phyloP scores from a whole-genome alignment of 2,329 filamentous ascomycete genomes.

The Alternaria sp. region DNA sequence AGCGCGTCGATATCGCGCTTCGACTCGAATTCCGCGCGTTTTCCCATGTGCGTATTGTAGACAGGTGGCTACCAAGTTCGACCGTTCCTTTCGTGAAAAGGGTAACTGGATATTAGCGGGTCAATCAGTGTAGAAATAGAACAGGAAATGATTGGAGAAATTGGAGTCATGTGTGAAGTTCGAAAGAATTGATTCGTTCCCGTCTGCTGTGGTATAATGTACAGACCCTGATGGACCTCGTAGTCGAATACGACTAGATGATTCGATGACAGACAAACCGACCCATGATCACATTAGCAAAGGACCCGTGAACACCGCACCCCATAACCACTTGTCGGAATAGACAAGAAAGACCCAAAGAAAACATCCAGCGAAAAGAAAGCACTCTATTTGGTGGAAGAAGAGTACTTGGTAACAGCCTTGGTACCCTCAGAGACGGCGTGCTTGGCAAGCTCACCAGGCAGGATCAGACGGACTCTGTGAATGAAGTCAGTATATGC shows the following conservation, averaged over 20 bases:
- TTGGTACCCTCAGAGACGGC: slow-evolving; percentile 99
- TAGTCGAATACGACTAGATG: slow-evolving; percentile 51
- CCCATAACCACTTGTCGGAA: slow-evolving; percentile 58
- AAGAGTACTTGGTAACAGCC: slow-evolving; percentile 99
- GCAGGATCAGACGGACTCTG: slow-evolving; percentile 92
- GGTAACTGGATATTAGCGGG: not conserved
- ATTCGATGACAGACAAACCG: slow-evolving; percentile 55
- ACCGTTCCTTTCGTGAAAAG: too few relatives aligned
- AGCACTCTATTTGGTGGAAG: slow-evolving; percentile 90
- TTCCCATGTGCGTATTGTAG: not conserved
- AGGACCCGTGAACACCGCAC: slow-evolving; percentile 56
- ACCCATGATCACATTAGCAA: slow-evolving; percentile 63
- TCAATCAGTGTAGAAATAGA: too few relatives aligned
- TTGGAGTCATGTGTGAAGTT: slow-evolving; percentile 39
- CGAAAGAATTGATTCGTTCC: slow-evolving; percentile 53
- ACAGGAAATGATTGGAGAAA: not conserved
- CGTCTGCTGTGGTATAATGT: slow-evolving; percentile 54
- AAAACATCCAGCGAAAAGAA: slow-evolving; percentile 54
- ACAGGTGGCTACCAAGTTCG: not conserved
- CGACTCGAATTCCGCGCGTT: not conserved
- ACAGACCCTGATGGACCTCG: slow-evolving; percentile 52
- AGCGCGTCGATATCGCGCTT: not conserved
- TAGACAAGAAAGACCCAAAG: slow-evolving; percentile 61
- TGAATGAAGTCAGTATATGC: slow-evolving; percentile 35
- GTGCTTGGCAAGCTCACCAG: slow-evolving; percentile 99